Evolutionary conservation across 768 basidiomycete genomes (phyloP).

Genomic region (Mycena filopes): DNA sequence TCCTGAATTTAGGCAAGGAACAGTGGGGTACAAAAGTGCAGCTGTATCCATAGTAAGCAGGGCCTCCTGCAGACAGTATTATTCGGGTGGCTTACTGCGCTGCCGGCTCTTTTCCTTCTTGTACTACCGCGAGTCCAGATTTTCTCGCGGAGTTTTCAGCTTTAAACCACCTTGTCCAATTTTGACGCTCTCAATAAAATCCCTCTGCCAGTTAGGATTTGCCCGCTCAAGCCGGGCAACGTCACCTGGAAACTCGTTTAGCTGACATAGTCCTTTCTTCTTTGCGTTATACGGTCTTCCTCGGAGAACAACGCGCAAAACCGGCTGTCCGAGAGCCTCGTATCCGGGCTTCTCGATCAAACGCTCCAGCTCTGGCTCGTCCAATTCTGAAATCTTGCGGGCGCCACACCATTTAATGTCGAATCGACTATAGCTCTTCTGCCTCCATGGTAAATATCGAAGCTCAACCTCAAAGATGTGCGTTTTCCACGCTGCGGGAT

Average conservation of each 20-base stretch:
- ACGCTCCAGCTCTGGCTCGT: neutral
- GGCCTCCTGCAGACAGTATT: neutral
- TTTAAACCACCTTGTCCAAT: neutral
- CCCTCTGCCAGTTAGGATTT: neutral
- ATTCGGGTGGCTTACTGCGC: neutral
- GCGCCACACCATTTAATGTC: neutral
- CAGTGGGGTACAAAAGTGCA: too few species aligned
- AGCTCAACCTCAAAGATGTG: neutral
- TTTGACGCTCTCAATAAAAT: neutral
- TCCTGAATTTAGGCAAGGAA: too few species aligned
- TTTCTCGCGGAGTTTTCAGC: neutral
- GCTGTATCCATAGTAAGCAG: too few species aligned
- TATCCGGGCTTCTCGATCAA: neutral
- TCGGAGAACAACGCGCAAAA: neutral
- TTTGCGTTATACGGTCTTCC: neutral
- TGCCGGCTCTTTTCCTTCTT: neutral
- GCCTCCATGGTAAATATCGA: neutral
- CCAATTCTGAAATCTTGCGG: neutral
- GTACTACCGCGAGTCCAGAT: neutral
- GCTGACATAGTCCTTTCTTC: neutral
- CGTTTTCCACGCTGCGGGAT: neutral
- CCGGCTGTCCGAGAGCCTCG: neutral
- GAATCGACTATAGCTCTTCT: neutral
- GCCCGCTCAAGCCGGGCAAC: neutral
- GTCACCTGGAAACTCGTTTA: neutral